These are phyloP conservation scores for Patellifolia procumbens DNA, from an alignment of 179 eudicot genomes.

Conservation along the genomic window DNA sequence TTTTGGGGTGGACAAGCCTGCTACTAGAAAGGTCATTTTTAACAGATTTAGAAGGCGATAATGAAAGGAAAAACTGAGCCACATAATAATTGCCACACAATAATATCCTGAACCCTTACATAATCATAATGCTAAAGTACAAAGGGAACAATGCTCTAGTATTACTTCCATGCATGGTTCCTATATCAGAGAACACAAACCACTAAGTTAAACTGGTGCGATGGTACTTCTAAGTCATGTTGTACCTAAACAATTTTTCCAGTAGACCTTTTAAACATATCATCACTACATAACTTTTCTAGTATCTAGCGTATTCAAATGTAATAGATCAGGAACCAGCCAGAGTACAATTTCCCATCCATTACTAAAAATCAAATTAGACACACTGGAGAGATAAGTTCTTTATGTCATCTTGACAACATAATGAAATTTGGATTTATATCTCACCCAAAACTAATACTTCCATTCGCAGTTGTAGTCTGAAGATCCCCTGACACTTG, in stretches of 20 bases:
- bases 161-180: not conserved
- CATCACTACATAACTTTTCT: not conserved
- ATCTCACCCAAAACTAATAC: constrained; percentile 43
- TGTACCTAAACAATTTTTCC: not conserved
- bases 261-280: constrained; percentile 1
- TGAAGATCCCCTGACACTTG: constrained; percentile 52
- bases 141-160: not conserved
- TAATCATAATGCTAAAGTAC: not conserved
- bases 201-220: not conserved
- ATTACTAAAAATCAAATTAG: not conserved
- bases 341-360: not conserved
- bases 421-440: not conserved
- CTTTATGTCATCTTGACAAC: not conserved
- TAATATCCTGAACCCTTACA: not conserved
- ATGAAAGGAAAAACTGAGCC: not conserved
- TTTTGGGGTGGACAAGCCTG: not conserved
- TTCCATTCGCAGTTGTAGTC: constrained; percentile 46
- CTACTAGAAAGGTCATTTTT: not conserved
- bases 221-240: not conserved
- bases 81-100: no score
- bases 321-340: not conserved
- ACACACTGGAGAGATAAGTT: not conserved
- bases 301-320: constrained; percentile 9
- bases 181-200: not conserved
- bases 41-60: not conserved